These are phyloP conservation scores for Monilinia laxa DNA, from an alignment of 2,329 filamentous ascomycete genomes.

Conservation along the genomic window DNA sequence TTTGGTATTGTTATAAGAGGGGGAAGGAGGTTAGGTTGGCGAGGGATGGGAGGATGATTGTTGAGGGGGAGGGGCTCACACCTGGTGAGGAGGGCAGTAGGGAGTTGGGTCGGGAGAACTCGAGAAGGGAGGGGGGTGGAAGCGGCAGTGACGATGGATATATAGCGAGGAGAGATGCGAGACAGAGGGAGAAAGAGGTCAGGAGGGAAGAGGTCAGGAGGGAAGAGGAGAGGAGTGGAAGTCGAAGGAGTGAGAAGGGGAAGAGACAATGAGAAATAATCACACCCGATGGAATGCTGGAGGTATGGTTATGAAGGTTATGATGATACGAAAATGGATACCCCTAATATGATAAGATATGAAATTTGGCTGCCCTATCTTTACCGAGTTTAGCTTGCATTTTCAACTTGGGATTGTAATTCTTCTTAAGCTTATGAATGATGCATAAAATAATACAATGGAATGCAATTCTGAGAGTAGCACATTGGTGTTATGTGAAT, in stretches of 20 bases:
- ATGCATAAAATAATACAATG: no score
- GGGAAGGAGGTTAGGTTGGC: constrained; percentile 77
- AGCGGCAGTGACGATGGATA: constrained; percentile 5
- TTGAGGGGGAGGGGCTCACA: constrained; percentile 21
- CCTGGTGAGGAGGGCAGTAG: constrained; percentile 26
- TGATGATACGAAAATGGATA: constrained; percentile 13
- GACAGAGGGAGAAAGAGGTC: constrained; percentile 17
- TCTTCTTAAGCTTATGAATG: no score
- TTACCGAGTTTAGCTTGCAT: background rate
- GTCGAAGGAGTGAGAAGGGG: constrained; percentile 12
- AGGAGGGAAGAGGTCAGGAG: constrained; percentile 17
- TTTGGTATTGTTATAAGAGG: constrained; percentile 98
- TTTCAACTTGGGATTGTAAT: background rate
- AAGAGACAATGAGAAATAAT: background rate
- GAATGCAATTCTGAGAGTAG: no score
- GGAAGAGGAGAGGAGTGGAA: constrained; percentile 12
- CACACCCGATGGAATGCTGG: background rate
- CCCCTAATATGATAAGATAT: background rate
- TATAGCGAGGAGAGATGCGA: constrained; percentile 22
- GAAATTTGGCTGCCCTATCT: background rate
- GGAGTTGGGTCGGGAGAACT: constrained; percentile 4
- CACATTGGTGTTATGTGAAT: no score
- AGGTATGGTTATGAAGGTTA: background rate
- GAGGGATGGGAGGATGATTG: constrained; percentile 28
- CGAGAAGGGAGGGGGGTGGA: background rate